Evolutionary conservation across 2,329 filamentous ascomycete species (phyloP).

Genomic region (Ophiocordyceps unilateralis): DNA sequence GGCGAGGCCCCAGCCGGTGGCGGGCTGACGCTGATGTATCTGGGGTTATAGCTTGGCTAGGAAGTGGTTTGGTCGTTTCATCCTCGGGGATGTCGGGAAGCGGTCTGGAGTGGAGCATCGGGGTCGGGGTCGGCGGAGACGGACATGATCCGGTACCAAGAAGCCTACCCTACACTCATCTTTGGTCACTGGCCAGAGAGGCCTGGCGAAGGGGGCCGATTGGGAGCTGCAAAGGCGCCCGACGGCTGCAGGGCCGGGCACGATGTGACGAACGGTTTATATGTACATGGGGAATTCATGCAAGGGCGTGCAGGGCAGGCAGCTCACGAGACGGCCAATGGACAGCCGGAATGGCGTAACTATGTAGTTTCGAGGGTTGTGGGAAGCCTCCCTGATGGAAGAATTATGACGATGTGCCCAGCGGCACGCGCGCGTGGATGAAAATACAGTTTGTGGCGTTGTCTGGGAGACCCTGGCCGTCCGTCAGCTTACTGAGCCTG

Average conservation of each 20-base stretch:
- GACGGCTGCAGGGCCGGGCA: background rate
- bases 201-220: background rate
- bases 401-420: background rate
- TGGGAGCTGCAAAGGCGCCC: background rate
- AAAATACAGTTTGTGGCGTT: no score
- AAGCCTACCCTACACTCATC: no score
- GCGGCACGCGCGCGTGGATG: no score
- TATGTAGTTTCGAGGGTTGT: no score
- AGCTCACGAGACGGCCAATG: background rate
- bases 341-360: background rate
- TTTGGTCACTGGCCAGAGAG: no score
- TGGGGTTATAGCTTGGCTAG: no score
- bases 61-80: no score
- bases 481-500: background rate
- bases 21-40: background rate
- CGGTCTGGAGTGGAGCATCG: no score
- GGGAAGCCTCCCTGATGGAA: no score
- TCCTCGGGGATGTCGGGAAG: no score
- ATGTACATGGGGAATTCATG: background rate
- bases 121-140: no score
- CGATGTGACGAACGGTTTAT: background rate
- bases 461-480: background rate
- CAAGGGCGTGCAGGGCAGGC: background rate
- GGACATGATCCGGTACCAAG: no score
- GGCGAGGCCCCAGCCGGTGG: constrained; percentile 26